phyloP scores from a whole-genome alignment of 192 early-diverging fungal species.

The Gorgonomyces haynaldii region DNA sequence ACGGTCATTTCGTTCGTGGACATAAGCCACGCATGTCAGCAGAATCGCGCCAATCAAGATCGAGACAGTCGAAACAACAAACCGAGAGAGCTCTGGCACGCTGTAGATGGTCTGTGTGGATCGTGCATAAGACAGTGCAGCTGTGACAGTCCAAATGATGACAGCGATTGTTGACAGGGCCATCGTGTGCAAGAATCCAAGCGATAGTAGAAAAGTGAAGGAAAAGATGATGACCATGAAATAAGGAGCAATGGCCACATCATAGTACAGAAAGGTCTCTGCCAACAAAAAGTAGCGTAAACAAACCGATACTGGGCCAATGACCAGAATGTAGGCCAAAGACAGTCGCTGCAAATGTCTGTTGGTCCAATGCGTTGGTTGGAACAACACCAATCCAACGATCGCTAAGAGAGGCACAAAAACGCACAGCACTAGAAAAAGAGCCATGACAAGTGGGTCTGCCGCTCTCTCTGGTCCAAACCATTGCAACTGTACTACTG shows the following conservation, averaged over 20 bases:
- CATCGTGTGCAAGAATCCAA: conserved; percentile 32
- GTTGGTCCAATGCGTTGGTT: conserved; percentile 1
- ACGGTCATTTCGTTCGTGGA: conserved; percentile 27
- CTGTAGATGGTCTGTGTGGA: conserved; percentile 1
- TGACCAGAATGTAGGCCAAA: conserved; percentile 19
- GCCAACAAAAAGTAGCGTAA: conserved; percentile 20
- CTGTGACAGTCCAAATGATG: conserved; percentile 21
- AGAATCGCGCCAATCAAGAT: conserved; percentile 25
- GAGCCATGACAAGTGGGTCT: too few species aligned
- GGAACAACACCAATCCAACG: too few species aligned
- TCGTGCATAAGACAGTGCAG: conserved; percentile 12
- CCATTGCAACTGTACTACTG: too few species aligned
- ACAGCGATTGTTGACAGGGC: conserved; percentile 19
- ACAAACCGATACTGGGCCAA: conserved; percentile 30
- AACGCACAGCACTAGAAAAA: too few species aligned
- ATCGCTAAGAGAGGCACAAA: too few species aligned
- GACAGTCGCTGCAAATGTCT: conserved; percentile 25
- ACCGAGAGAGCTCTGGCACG: not conserved
- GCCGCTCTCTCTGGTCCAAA: too few species aligned
- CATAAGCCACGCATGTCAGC: conserved; percentile 29
- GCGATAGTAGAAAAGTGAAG: conserved; percentile 30
- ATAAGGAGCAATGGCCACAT: conserved; percentile 27
- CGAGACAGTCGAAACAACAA: conserved; percentile 8
- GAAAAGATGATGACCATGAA: conserved; percentile 34
- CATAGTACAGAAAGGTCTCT: conserved; percentile 6